phyloP scores from a whole-genome alignment of 1,284 basidiomycete genomes.

The Heterobasidion parviporum region DNA sequence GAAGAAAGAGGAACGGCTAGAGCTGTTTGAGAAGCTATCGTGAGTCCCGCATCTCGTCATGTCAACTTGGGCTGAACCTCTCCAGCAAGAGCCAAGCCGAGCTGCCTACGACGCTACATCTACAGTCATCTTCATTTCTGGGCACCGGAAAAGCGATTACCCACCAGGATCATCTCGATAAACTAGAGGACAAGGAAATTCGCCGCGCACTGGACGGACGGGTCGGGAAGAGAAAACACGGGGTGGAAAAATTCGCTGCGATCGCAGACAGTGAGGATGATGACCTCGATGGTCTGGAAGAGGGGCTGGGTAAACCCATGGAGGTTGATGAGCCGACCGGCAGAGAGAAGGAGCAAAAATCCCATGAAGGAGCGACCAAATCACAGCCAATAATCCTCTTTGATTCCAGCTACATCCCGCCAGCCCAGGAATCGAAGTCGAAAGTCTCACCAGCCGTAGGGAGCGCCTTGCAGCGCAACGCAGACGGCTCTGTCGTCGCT shows the following conservation, averaged over 20 bases:
- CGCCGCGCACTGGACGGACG: constrained; percentile 43
- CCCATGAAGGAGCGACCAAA: constrained; percentile 11
- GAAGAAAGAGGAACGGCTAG: constrained; percentile 72
- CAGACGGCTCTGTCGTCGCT: constrained; percentile 43
- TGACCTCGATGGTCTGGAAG: constrained; percentile 13
- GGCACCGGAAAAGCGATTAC: constrained; percentile 61
- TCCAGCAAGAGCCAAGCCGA: constrained; percentile 68
- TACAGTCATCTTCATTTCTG: constrained; percentile 73
- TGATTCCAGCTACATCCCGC: constrained; percentile 2
- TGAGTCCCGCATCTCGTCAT: constrained; percentile 29
- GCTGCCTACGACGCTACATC: constrained; percentile 42
- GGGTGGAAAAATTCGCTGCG: constrained; percentile 20
- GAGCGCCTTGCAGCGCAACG: constrained; percentile 47
- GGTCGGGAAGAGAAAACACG: constrained; percentile 33
- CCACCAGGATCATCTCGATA: constrained; percentile 50
- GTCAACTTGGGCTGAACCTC: constrained; percentile 13
- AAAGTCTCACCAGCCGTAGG: constrained; percentile 30
- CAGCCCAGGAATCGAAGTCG: background rate
- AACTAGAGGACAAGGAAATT: constrained; percentile 52
- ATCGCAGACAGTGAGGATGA: constrained; percentile 29
- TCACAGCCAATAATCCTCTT: constrained; percentile 17
- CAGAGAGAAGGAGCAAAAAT: constrained; percentile 2
- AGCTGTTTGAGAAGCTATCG: constrained; percentile 72
- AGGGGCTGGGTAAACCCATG: constrained; percentile 5
- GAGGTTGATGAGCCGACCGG: constrained; percentile 6